Conservation (phyloP, 1,284 basidiomycete genomes). For the Ustanciosporium gigantosporum region DNA sequence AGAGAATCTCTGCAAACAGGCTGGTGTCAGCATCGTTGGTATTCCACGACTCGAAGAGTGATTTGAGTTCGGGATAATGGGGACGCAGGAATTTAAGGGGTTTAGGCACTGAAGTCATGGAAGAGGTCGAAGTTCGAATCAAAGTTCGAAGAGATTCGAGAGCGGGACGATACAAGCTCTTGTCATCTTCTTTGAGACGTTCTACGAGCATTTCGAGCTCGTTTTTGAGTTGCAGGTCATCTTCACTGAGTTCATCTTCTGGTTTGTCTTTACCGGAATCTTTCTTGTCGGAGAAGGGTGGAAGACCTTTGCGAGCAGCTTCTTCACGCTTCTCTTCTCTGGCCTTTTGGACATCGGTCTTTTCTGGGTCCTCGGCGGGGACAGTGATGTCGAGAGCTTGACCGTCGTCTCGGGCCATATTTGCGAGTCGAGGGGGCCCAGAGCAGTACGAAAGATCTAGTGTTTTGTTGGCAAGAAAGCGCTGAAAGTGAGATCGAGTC, state of each 20-base stretch:
- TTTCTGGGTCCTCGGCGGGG: constrained; percentile 35
- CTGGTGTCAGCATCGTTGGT: constrained; percentile 67
- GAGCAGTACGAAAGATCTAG: neutral
- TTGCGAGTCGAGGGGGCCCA: no score
- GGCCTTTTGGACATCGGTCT: constrained; percentile 39
- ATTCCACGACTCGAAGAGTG: constrained; percentile 52
- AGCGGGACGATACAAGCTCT: constrained; percentile 81
- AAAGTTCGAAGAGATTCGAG: constrained; percentile 91
- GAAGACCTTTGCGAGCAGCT: constrained; percentile 34
- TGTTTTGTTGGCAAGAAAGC: neutral
- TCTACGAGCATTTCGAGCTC: constrained; percentile 98
- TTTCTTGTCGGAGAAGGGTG: constrained; percentile 21
- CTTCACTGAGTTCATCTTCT: constrained; percentile 81
- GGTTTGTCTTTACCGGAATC: constrained; percentile 65
- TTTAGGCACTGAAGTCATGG: constrained; percentile 99
- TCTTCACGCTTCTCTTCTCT: constrained; percentile 41
- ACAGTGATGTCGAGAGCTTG: constrained; percentile 42
- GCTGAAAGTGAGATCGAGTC: no score
- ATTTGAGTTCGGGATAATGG: constrained; percentile 79
- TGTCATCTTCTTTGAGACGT: constrained; percentile 86
- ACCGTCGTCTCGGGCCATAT: constrained; percentile 40
- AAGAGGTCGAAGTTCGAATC: constrained; percentile 94
- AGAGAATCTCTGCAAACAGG: constrained; percentile 96
- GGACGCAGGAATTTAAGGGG: constrained; percentile 97
- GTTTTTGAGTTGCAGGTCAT: constrained; percentile 89